Evolutionary conservation across 2,329 filamentous ascomycete species (phyloP).

Genomic region (Lithohypha guttulata): DNA sequence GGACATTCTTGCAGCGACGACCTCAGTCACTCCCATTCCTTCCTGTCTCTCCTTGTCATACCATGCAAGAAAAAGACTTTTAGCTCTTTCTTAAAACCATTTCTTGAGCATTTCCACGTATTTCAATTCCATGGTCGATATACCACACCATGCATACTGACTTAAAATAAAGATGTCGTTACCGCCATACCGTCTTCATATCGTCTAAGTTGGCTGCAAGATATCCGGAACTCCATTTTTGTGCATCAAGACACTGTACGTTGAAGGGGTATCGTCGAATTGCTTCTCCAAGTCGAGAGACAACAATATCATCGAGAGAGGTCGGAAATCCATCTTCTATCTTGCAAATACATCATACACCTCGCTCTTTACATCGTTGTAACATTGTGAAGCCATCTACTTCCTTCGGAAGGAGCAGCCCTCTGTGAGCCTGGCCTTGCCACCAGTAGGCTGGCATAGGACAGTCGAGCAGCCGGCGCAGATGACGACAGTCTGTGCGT

Average conservation of each 20-base stretch:
- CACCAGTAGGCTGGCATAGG: constrained; percentile 98
- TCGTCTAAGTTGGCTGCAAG: constrained; percentile 47
- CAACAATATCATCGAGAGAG: background rate
- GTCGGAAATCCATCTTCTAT: constrained; percentile 40
- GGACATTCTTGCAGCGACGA: constrained; percentile 9
- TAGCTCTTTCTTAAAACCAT: no score
- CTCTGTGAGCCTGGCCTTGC: constrained; percentile 97
- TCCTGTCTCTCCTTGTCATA: constrained; percentile 23
- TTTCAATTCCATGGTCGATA: no score
- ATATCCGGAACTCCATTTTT: constrained; percentile 76
- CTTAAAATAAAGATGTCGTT: no score
- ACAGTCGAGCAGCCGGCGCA: constrained; percentile 99
- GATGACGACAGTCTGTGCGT: constrained; percentile 99
- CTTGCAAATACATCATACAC: constrained; percentile 23
- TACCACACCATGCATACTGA: no score
- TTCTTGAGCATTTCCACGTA: no score
- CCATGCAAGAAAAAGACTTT: constrained; percentile 23
- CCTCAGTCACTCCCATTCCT: constrained; percentile 18
- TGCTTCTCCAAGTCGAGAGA: no score
- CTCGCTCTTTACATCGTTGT: constrained; percentile 19
- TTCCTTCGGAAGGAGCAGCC: constrained; percentile 99
- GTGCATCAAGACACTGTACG: constrained; percentile 21
- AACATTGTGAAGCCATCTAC: constrained; percentile 52
- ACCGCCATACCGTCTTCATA: constrained; percentile 7
- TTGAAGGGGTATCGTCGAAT: constrained; percentile 31